Evolutionary conservation across 148 eudicot genomes (phyloP).

Genomic region (Cornus suecica): DNA sequence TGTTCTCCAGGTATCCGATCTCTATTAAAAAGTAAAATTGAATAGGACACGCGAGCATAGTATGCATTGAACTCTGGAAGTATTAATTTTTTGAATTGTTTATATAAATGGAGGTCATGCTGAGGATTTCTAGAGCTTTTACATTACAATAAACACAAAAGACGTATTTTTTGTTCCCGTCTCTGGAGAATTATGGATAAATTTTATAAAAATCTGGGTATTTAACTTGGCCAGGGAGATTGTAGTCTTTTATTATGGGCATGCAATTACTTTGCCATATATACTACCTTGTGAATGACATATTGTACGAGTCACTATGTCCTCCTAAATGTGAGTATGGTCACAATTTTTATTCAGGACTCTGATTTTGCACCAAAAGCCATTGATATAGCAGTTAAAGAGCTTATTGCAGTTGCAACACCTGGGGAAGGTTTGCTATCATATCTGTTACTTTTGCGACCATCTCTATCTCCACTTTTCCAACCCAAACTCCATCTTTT

Average conservation of each 20-base stretch:
- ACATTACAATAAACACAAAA: background rate
- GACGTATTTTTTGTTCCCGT: background rate
- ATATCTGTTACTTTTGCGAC: background rate
- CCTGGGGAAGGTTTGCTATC: constrained; percentile 62
- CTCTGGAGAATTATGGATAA: background rate
- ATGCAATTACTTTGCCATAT: background rate
- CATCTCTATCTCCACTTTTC: background rate
- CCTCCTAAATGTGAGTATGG: background rate
- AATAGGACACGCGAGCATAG: too few species aligned
- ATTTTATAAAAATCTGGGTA: background rate
- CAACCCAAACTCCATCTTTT: background rate
- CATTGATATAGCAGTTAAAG: constrained; percentile 67
- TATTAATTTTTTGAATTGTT: too few species aligned
- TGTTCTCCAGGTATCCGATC: too few species aligned
- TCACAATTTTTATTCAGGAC: constrained; percentile 39
- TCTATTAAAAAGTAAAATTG: too few species aligned
- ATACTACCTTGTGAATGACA: background rate
- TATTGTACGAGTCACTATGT: background rate
- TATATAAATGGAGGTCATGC: background rate
- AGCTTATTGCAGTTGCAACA: constrained; percentile 68
- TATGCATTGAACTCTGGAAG: too few species aligned
- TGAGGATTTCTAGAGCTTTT: background rate
- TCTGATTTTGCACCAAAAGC: constrained; percentile 69
- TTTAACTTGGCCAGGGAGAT: background rate
- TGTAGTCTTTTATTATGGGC: background rate